Evolutionary conservation across 441 rosid species (phyloP), one percentile per base, ranked within the genome.

Genomic region (Populus hybrid): DNA sequence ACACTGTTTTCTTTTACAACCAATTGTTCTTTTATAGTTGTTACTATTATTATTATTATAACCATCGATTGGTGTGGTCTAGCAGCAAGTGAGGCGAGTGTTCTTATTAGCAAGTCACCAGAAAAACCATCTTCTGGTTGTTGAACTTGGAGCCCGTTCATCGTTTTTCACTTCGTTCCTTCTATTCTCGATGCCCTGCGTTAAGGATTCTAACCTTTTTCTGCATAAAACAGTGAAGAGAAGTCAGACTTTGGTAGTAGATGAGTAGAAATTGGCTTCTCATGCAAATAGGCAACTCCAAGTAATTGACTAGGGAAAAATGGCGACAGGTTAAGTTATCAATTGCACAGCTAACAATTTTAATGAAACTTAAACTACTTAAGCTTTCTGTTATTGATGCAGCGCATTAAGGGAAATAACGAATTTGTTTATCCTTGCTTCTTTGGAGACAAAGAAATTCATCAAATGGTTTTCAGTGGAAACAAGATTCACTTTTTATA

Each of bases 141-240:
- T 67, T 68, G 90, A 69, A 61, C 64, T 82, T 74, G 75, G 77
- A 45, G 77, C 79, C 4, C 89, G 87, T 78, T 80, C 88, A 33
- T 84, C 89, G 74, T 75, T 81, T 71, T 76, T 80, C 74, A 66
- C 69, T 29, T 71, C 77, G 50, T 67, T 42, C 76, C 79, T 83
- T 76, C 94, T 90, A 3, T 74, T 86, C 82, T 86, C 89, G 63
- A 94, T 87, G 70, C 98, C 98, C 73, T 83, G 84, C 82, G 89
- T 93, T 68, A 93, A 78, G 16, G 93, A 88, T 74, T 91, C 94
- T 82, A 94, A 78, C 77, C 98, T 87, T 80, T 36, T 88, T 78
- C 97, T 94, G 89, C 75, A 74, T 72, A 80, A 75, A 74, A 71
- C 29, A 77, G 16, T n/a, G 2, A 50, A 65, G 71, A n/a, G 18